Percentiles rank a stretch among this genome's conserved stretches.
Conservation (phyloP, 1,284 basidiomycete genomes). For the Pseudozyma tsukubaensis region DNA sequence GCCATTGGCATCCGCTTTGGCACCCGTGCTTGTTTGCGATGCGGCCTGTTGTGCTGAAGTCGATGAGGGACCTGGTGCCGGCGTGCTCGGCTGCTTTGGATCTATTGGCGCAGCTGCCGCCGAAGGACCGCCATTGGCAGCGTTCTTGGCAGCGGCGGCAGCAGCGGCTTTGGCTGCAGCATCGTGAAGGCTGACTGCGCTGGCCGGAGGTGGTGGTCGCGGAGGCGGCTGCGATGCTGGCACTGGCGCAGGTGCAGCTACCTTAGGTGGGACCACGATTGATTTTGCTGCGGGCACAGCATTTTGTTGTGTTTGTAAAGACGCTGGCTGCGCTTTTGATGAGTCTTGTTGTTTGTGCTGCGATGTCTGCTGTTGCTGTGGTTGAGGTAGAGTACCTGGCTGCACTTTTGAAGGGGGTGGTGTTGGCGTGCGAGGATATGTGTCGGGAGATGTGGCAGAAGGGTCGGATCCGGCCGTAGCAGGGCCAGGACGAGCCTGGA, state of each 20-base stretch:
- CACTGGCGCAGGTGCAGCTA: conserved; percentile 1
- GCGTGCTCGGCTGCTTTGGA: conserved; percentile 6
- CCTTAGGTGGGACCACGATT: neutral
- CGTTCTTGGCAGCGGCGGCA: conserved; percentile 22
- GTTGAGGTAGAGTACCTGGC: neutral
- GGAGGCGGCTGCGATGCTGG: conserved; percentile 3
- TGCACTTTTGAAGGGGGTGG: conserved; percentile 17
- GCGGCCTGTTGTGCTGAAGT: neutral
- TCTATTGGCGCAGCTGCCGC: conserved; percentile 11
- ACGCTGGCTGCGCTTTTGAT: conserved; percentile 2
- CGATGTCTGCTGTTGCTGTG: conserved; percentile 28
- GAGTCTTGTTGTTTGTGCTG: conserved; percentile 13
- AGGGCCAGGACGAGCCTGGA: conserved; percentile 49
- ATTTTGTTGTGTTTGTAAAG: conserved; percentile 6
- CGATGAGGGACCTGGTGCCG: neutral
- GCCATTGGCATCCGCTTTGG: conserved; percentile 4
- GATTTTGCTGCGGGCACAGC: conserved; percentile 1
- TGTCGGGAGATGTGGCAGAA: conserved; percentile 18
- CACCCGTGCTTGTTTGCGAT: conserved; percentile 1
- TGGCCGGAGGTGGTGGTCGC: conserved; percentile 30
- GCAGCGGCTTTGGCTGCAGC: conserved; percentile 33
- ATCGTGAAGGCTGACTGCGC: conserved; percentile 38
- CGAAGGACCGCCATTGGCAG: conserved; percentile 1
- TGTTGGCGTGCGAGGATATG: conserved; percentile 15
- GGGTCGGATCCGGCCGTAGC: conserved; percentile 39